Evolutionary conservation across 1,284 basidiomycete genomes (phyloP), one percentile per base, ranked within the genome.

Genomic region (Thecaphora thlaspeos): DNA sequence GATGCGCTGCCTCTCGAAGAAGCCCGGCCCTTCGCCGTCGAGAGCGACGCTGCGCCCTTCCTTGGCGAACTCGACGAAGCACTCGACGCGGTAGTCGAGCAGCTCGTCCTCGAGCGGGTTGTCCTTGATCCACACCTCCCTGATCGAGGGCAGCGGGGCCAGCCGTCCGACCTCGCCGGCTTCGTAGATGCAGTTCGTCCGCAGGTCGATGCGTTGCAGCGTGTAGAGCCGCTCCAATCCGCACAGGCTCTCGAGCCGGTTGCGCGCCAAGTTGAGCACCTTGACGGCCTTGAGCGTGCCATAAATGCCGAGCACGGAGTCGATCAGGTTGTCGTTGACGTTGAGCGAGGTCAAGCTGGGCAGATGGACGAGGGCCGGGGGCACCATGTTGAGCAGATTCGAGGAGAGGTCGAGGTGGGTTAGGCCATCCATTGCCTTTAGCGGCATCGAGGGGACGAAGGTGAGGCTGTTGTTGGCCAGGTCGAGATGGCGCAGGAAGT

Each of bases 261-360:
- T 98, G 30, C 62, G 52, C 43, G 68, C 52, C 9, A 78, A 53
- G 41, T 73, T 75, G 40, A 75, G 67, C n/a, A 58, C 58, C 23
- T 52, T 53, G 23, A 77, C 63, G 4, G 46, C 47, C 4, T 59
- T 51, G 0, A 77, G 34, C 0, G 68, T 40, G 18, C 55, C 48
- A 54, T 69, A 73, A 58, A 75, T 91, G 24, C 89, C 90, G 3
- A 93, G 83, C 17, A 96, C 88, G 7, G 92, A 93, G 71, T 94
- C 91, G 66, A 98, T 92, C 84, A 97, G 88, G 81, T 98, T 97
- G 79, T 92, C 88, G 17, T 88, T 84, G 18, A 98, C 84, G 79
- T 95, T 94, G 70, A 98, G 87, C 28, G 88, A 89, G 41, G 84
- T 80, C 43, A 97, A 88, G 57, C 86, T 87, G 70, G 87, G 85